Evolutionary conservation across 108 stramenopile species (phyloP).

Genomic region (Discostella pseudostelligera): DNA sequence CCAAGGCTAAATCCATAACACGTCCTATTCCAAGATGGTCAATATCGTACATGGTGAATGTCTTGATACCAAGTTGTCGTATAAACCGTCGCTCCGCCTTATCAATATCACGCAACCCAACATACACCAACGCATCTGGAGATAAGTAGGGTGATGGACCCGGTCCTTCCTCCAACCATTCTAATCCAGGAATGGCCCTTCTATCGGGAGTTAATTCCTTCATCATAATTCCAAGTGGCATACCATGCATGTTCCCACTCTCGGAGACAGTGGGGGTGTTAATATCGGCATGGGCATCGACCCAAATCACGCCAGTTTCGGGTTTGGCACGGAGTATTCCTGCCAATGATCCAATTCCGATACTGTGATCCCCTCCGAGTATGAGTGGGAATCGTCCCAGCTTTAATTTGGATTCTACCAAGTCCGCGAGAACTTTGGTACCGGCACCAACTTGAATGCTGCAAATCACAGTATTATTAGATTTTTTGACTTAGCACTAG

Average conservation of each 20-base stretch:
- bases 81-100: constrained; percentile 83
- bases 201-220: constrained; percentile 75
- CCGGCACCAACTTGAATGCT: constrained; percentile 56
- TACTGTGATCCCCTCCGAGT: constrained; percentile 97
- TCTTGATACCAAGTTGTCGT: constrained; percentile 73
- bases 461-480: no score
- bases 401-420: constrained; percentile 60
- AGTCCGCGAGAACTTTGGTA: constrained; percentile 46
- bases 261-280: constrained; percentile 89
- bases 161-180: constrained; percentile 66
- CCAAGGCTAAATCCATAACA: constrained; percentile 93
- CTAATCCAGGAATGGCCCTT: constrained; percentile 83
- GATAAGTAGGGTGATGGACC: constrained; percentile 45
- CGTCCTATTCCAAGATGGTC: constrained; percentile 95
- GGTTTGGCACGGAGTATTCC: constrained; percentile 86
- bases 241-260: constrained; percentile 99
- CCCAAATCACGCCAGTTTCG: constrained; percentile 96
- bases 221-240: constrained; percentile 96
- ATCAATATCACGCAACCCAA: constrained; percentile 97
- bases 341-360: constrained; percentile 91
- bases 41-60: constrained; percentile 96
- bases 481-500: no score
- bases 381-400: constrained; percentile 84
- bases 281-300: constrained; percentile 99
- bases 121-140: constrained; percentile 90